A percentile compares a stretch with the other conserved stretches of the same genome.
Conservation (phyloP, 2,329 filamentous ascomycete species). For the Myotisia sp. region DNA sequence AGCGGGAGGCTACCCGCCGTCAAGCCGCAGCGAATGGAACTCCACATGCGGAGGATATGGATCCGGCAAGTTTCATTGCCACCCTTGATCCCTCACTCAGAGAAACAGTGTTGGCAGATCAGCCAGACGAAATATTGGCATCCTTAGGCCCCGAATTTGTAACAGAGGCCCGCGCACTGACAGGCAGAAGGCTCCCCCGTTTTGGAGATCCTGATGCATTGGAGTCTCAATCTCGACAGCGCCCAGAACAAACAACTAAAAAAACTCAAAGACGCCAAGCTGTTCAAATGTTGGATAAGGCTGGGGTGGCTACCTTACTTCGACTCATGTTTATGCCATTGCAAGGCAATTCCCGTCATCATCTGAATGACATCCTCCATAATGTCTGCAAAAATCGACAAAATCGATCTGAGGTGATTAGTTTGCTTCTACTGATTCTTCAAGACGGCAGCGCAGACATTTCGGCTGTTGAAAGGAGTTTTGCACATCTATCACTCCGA, state of each 20-base stretch:
- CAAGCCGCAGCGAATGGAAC: constrained; percentile 41
- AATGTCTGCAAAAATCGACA: constrained; percentile 95
- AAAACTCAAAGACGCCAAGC: constrained; percentile 66
- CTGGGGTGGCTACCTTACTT: constrained; percentile 85
- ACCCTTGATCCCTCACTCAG: constrained; percentile 75
- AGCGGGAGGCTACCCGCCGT: constrained; percentile 66
- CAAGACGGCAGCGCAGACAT: constrained; percentile 92
- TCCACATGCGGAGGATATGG: constrained; percentile 64
- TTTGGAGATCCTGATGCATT: constrained; percentile 32
- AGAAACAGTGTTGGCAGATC: constrained; percentile 77
- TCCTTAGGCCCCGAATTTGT: constrained; percentile 74
- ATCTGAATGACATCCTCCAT: constrained; percentile 73
- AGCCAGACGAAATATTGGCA: constrained; percentile 74
- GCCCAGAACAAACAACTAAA: constrained; percentile 36
- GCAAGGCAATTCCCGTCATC: constrained; percentile 68
- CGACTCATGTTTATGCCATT: constrained; percentile 98
- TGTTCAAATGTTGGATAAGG: constrained; percentile 93
- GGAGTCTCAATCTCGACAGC: constrained; percentile 17
- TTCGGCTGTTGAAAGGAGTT: constrained; percentile 86
- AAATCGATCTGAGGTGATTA: constrained; percentile 85
- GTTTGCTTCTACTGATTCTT: constrained; percentile 78
- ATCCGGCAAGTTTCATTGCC: constrained; percentile 79
- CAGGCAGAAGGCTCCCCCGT: constrained; percentile 42
- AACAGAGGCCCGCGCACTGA: constrained; percentile 65
- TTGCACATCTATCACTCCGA: constrained; percentile 78